A percentile compares a stretch with the other conserved stretches of the same genome.
Conservation (phyloP, 2,329 filamentous ascomycete genomes). For the Botrytis medusae region DNA sequence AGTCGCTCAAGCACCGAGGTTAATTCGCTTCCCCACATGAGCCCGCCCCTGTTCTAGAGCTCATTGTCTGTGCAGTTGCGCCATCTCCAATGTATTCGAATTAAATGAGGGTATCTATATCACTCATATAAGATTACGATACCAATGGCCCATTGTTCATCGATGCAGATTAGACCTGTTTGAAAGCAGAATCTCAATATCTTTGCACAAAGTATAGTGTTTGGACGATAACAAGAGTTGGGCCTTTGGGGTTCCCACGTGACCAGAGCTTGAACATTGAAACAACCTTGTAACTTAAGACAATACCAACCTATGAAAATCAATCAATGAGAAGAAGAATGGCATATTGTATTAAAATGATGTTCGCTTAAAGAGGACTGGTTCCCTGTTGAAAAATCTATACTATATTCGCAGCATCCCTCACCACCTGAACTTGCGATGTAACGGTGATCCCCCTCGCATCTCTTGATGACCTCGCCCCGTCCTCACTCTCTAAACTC, state of each 20-base stretch:
- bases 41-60: not conserved
- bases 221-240: not conserved
- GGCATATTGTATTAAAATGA: not conserved
- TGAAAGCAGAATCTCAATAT: not conserved
- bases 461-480: not conserved
- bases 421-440: slow-evolving; percentile 8
- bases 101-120: not conserved
- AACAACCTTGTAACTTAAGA: not conserved
- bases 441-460: slow-evolving; percentile 4
- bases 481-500: slow-evolving; percentile 2
- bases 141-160: not conserved
- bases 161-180: not conserved
- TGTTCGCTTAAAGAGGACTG: not conserved
- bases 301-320: not conserved
- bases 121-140: not conserved
- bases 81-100: not conserved
- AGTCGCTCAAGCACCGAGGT: not conserved
- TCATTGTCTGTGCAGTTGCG: not conserved
- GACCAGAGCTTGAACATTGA: not conserved
- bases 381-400: not conserved
- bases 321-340: not conserved
- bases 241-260: not conserved
- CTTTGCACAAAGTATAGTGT: not conserved
- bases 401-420: not conserved
- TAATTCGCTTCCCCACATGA: not conserved